Evolutionary conservation across 164 flowering plant species (phyloP).

Genomic region (Chloranthus sessilifolius): DNA sequence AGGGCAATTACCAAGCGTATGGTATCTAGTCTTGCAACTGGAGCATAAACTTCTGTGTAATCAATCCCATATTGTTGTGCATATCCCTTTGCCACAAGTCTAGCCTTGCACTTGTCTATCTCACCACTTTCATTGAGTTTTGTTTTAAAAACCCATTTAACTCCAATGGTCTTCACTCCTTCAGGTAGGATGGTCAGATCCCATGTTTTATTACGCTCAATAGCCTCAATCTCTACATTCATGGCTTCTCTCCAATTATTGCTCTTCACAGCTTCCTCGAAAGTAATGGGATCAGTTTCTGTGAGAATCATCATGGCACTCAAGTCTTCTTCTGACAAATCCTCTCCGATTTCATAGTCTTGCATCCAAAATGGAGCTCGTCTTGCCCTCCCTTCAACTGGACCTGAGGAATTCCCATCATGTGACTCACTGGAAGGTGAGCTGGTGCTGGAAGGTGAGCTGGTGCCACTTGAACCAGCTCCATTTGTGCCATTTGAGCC

Average conservation of each 20-base stretch:
- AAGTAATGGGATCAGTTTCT: neutral
- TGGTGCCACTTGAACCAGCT: slow-evolving; percentile 1
- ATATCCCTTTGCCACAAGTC: too few species aligned
- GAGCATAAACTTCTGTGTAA: slow-evolving; percentile 3
- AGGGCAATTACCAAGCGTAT: slow-evolving; percentile 7
- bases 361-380: slow-evolving; percentile 1
- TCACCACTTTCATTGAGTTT: slow-evolving; percentile 1
- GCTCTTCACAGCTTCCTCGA: slow-evolving; percentile 1
- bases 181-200: neutral
- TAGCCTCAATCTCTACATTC: slow-evolving; percentile 5
- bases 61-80: neutral
- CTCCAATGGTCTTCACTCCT: neutral
- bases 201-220: slow-evolving; percentile 2
- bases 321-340: slow-evolving; percentile 3
- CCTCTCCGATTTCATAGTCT: slow-evolving; percentile 4
- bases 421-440: too few species aligned
- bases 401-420: too few species aligned
- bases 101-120: neutral
- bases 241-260: neutral
- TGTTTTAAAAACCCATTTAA: too few species aligned
- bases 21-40: slow-evolving; percentile 9
- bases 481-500: slow-evolving; percentile 1
- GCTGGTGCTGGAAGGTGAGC: too few species aligned
- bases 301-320: slow-evolving; percentile 1
- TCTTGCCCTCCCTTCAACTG: slow-evolving; percentile 2